Evolutionary conservation across 306 rosid species (phyloP), one percentile per base, ranked within the genome.

Genomic region (Boehmeria nivea): DNA sequence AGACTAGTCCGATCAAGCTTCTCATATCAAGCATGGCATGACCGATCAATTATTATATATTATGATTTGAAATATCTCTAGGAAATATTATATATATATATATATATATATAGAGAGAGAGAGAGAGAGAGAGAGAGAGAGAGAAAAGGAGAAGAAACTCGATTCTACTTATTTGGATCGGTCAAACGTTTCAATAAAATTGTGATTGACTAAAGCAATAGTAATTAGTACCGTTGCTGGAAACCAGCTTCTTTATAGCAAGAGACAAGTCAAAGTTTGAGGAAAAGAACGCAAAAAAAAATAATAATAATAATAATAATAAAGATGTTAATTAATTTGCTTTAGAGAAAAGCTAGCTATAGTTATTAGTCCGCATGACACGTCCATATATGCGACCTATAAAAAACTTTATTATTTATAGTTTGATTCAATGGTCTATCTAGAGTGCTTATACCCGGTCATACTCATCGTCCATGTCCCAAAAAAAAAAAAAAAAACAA

Each of bases 211-310:
- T n/a, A 40, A 40, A n/a, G 12, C 45, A 40, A 15, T 37, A 3
- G 0, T 22, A 17, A 8, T 57, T 6, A 57, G 61, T 57, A 26
- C 11, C 61, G 61, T 39, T 57, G 46, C 6, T 57, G 18, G 48
- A 40, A 57, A 20, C 17, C 48, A 57, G 48, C 15, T 21, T 56
- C 61, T 38, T 19, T 12, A 46, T 20, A 56, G 33, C 49, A 23
- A 57, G 19, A 34, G 20, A 27, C 24, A 57, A 57, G 61, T 57
- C 61, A 57, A 57, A 57, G 42, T 13, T 57, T 22, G 48, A 57
- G 31, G n/a, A n/a, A n/a, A n/a, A n/a, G n/a, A n/a, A n/a, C n/a
- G n/a, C n/a, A n/a, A 38, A 38, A 38, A 8, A 9, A 38, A 19
- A 21, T 17, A 49, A 47, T 47, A 5, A 53, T n/a, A n/a, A n/a